Conservation (phyloP, 495 filamentous ascomycete species). For the Sordaria brevicollis region DNA sequence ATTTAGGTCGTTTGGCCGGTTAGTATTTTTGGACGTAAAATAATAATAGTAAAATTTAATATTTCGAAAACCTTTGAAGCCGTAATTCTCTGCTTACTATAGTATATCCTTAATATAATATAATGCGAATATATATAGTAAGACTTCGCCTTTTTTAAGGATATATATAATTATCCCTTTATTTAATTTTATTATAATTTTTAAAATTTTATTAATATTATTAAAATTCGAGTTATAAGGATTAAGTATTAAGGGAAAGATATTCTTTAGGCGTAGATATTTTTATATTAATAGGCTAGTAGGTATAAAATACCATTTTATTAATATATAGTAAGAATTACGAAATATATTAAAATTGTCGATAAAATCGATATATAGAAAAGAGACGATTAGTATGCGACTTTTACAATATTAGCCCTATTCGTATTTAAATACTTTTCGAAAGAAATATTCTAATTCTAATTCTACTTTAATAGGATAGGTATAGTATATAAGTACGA, state of each 20-base stretch:
- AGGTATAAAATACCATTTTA: background rate
- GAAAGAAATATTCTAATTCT: background rate
- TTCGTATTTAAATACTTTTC: background rate
- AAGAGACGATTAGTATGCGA: background rate
- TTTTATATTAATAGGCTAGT: background rate
- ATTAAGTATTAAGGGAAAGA: background rate
- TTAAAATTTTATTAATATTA: background rate
- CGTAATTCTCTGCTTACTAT: background rate
- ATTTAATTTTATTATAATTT: background rate
- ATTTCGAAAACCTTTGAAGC: background rate
- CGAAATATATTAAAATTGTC: background rate
- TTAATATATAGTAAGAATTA: background rate
- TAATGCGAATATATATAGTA: background rate
- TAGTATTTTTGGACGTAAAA: background rate
- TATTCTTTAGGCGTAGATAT: background rate
- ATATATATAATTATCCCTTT: background rate
- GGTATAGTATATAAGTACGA: background rate
- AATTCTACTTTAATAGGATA: background rate
- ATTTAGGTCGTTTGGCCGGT: background rate
- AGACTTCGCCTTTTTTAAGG: background rate
- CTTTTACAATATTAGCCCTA: background rate
- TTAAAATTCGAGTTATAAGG: background rate
- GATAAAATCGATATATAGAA: background rate
- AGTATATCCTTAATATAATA: background rate
- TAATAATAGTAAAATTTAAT: background rate